Percentiles rank a stretch among this genome's conserved stretches.
Conservation (phyloP, 1,284 basidiomycete genomes). For the Ustilago xerochloae region DNA sequence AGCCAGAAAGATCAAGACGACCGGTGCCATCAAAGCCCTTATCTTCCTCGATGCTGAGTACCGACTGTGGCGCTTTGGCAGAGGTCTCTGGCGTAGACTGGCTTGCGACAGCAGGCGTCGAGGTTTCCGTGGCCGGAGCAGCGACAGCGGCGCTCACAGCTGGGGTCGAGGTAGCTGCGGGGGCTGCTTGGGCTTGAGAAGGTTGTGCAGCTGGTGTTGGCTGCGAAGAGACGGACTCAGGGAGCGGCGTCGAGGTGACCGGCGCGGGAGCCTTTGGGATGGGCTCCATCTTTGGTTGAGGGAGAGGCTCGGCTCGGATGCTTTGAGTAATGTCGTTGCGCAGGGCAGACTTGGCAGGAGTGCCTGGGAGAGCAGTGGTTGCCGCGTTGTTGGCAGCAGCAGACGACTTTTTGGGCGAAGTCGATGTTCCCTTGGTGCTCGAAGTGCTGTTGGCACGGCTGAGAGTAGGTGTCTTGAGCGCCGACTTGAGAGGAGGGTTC, state of each 20-base stretch:
- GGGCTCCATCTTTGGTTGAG: slow-evolving; percentile 48
- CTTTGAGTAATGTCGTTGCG: slow-evolving; percentile 45
- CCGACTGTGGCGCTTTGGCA: slow-evolving; percentile 24
- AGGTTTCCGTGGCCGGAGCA: background rate
- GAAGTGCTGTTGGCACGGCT: slow-evolving; percentile 39
- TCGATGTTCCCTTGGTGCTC: slow-evolving; percentile 20
- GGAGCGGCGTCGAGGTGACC: slow-evolving; percentile 37
- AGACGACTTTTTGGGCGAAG: slow-evolving; percentile 39
- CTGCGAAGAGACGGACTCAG: slow-evolving; percentile 15
- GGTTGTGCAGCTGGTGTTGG: slow-evolving; percentile 2
- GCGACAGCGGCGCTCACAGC: background rate
- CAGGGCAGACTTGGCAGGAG: slow-evolving; percentile 34
- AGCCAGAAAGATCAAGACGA: slow-evolving; percentile 47
- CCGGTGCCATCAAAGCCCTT: slow-evolving; percentile 63
- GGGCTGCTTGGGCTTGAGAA: background rate
- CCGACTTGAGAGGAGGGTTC: slow-evolving; percentile 59
- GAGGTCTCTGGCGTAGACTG: background rate
- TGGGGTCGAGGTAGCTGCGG: slow-evolving; percentile 1
- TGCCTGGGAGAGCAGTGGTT: background rate
- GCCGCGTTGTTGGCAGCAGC: background rate
- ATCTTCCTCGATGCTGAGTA: slow-evolving; percentile 58
- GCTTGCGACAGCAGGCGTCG: background rate
- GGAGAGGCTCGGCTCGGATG: slow-evolving; percentile 31
- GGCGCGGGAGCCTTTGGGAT: slow-evolving; percentile 50
- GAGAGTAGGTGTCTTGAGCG: slow-evolving; percentile 52